Percentiles rank a stretch among this genome's conserved stretches.
Evolutionary conservation across 495 filamentous ascomycete species (phyloP).

Genomic region (Hypoxylon intermedium): DNA sequence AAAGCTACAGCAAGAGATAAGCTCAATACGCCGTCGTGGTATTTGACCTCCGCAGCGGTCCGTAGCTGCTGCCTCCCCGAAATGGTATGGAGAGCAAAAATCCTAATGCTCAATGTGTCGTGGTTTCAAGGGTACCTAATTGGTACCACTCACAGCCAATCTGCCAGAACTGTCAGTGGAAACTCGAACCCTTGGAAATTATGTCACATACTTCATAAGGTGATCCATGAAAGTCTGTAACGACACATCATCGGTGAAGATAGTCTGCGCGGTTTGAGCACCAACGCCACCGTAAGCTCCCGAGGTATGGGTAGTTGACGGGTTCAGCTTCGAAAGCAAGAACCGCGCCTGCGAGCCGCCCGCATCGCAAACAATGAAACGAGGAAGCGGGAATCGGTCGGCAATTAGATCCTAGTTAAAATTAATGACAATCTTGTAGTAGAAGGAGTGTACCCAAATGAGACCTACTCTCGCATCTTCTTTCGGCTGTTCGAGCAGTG

Average conservation of each 20-base stretch:
- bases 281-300: conserved; percentile 86
- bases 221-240: conserved; percentile 99
- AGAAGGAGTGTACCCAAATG: background rate
- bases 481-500: conserved; percentile 90
- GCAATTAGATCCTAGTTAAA: conserved; percentile 85
- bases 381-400: conserved; percentile 95
- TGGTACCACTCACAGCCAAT: conserved; percentile 65
- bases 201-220: conserved; percentile 88
- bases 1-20: no score
- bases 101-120: background rate
- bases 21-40: no score
- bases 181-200: conserved; percentile 2
- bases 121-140: conserved; percentile 41
- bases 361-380: conserved; percentile 98
- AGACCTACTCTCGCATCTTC: conserved; percentile 88
- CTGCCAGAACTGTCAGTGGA: conserved; percentile 37
- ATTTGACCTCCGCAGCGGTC: background rate
- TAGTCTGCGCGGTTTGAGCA: conserved; percentile 91
- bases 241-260: conserved; percentile 99
- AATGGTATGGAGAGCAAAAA: background rate
- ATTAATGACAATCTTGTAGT: background rate
- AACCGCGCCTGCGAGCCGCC: conserved; percentile 98
- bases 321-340: conserved; percentile 96
- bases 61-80: background rate
- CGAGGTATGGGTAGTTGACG: conserved; percentile 95